A percentile compares a stretch with the other conserved stretches of the same genome.
Evolutionary conservation across 805 yeast genomes (phyloP).

Genomic region (Cyberlindnera euphorbiae): DNA sequence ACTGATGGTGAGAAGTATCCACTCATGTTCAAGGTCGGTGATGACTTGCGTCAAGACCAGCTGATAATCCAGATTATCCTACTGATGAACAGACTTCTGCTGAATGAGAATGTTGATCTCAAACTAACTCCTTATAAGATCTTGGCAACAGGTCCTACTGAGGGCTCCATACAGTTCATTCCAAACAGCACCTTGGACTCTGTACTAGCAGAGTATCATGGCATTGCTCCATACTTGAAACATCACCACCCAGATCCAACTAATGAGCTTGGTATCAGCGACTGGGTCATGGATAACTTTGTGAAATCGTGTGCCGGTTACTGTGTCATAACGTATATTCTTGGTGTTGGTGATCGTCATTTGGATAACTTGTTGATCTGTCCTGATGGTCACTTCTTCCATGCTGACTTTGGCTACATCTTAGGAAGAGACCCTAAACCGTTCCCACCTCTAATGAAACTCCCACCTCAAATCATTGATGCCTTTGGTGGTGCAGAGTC

Average conservation of each 20-base stretch:
- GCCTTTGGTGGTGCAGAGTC: conserved; percentile 95
- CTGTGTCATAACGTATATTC: conserved; percentile 88
- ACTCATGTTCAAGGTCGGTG: conserved; percentile 93
- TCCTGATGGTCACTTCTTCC: conserved; percentile 88
- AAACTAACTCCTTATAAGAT: conserved; percentile 85
- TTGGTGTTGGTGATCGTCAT: conserved; percentile 98
- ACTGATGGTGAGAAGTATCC: conserved; percentile 51
- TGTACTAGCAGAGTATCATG: conserved; percentile 68
- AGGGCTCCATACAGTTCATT: conserved; percentile 92
- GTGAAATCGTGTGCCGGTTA: conserved; percentile 96
- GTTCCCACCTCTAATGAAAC: conserved; percentile 96
- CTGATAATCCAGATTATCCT: conserved; percentile 90
- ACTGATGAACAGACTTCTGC: conserved; percentile 82
- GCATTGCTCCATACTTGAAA: conserved; percentile 67
- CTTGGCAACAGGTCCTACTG: conserved; percentile 83
- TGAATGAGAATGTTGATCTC: conserved; percentile 86
- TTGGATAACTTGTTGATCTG: conserved; percentile 81
- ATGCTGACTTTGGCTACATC: conserved; percentile 96
- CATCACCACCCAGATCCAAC: conserved; percentile 54
- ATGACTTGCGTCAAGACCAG: conserved; percentile 92
- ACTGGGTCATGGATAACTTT: conserved; percentile 83
- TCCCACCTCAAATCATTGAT: conserved; percentile 94
- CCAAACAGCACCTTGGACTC: conserved; percentile 86
- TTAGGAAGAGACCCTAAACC: conserved; percentile 98
- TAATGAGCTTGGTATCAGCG: conserved; percentile 31